A percentile compares a stretch with the other conserved stretches of the same genome.
phyloP scores from a whole-genome alignment of 179 eudicot species.

The Patellifolia procumbens region DNA sequence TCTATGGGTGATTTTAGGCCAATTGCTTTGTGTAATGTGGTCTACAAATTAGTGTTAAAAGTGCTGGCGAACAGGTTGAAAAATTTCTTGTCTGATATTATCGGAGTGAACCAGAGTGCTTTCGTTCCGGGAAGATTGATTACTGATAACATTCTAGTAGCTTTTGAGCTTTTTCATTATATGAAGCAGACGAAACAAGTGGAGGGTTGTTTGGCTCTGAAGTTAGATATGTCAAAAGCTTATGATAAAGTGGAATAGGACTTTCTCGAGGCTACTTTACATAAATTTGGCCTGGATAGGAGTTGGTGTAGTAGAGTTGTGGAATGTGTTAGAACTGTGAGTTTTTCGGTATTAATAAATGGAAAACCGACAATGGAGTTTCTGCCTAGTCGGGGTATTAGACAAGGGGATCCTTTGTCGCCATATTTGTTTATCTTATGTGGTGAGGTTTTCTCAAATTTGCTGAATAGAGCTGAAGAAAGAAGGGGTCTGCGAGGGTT shows the following conservation, averaged over 20 bases:
- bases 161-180: background rate
- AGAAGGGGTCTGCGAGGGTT: fast-evolving
- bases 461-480: background rate
- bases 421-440: background rate
- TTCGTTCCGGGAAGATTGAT: background rate
- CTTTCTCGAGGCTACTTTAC: background rate
- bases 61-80: background rate
- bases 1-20: background rate
- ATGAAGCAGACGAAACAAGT: background rate
- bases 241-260: background rate
- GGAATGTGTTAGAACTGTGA: background rate
- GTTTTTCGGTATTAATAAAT: background rate
- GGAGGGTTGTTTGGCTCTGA: background rate
- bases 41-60: background rate
- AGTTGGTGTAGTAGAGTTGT: background rate
- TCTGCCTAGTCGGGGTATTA: background rate
- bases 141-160: background rate
- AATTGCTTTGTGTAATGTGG: background rate
- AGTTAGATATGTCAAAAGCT: background rate
- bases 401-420: background rate
- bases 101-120: background rate
- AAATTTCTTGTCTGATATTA: background rate
- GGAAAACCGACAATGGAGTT: background rate
- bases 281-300: background rate
- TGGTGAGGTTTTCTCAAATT: background rate